These are phyloP conservation scores for Candida loeiensis DNA, from an alignment of 805 yeast species.

Conservation along the genomic window DNA sequence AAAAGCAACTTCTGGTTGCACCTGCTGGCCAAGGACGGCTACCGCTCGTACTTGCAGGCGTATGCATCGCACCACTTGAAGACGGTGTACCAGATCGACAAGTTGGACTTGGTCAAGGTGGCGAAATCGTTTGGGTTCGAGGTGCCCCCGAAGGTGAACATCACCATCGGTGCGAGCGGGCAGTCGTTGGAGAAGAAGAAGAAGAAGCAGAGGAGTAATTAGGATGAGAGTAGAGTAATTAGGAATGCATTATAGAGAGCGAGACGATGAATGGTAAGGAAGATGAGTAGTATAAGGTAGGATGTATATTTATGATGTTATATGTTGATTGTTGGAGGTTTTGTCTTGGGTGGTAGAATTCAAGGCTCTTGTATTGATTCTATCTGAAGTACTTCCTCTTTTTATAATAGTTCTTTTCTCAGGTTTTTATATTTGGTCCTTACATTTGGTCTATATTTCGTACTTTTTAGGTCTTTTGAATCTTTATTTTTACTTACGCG, in stretches of 20 bases:
- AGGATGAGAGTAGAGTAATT: slow-evolving; percentile 3
- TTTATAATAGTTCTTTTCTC: too few relatives aligned
- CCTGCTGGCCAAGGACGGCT: slow-evolving; percentile 95
- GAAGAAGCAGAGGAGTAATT: slow-evolving; percentile 39
- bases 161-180: slow-evolving; percentile 91
- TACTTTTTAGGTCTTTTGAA: not conserved
- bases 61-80: slow-evolving; percentile 95
- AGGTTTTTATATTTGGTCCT: too few relatives aligned
- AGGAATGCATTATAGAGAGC: not conserved
- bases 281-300: too few relatives aligned
- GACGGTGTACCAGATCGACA: slow-evolving; percentile 94
- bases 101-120: slow-evolving; percentile 88
- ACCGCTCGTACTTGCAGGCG: slow-evolving; percentile 94
- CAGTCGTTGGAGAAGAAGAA: slow-evolving; percentile 52
- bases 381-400: too few relatives aligned
- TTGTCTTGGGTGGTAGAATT: too few relatives aligned
- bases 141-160: slow-evolving; percentile 95
- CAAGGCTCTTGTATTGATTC: too few relatives aligned
- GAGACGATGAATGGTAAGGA: not conserved
- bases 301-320: too few relatives aligned
- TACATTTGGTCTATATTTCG: not conserved
- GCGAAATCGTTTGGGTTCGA: slow-evolving; percentile 94
- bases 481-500: not conserved
- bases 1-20: slow-evolving; percentile 91
- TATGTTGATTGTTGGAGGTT: too few relatives aligned